phyloP scores from a whole-genome alignment of 306 rosid species.

The Fagus sylvatica region DNA sequence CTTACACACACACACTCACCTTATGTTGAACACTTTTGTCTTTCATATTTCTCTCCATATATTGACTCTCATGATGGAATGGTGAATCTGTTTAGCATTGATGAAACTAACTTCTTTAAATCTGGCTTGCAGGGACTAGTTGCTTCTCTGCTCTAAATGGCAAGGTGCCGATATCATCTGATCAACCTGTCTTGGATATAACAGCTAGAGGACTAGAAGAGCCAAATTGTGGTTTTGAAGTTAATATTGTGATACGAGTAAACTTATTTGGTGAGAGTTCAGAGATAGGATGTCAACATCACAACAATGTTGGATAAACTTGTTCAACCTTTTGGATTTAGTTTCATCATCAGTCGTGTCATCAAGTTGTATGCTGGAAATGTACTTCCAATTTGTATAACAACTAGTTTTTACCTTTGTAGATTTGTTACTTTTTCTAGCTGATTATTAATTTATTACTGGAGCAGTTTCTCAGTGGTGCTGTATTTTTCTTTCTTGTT shows the following conservation, averaged over 20 bases:
- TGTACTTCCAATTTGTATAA: neutral
- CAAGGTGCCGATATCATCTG: slow-evolving; percentile 28
- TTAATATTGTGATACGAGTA: slow-evolving; percentile 22
- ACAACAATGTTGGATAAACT: neutral
- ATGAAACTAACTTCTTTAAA: slow-evolving; percentile 20
- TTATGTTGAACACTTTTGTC: neutral
- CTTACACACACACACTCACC: neutral
- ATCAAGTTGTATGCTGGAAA: neutral
- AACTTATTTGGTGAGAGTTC: neutral
- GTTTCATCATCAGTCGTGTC: neutral
- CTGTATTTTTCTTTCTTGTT: neutral
- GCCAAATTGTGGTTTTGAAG: neutral
- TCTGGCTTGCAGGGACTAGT: slow-evolving; percentile 66
- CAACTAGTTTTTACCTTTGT: neutral
- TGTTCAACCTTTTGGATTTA: neutral
- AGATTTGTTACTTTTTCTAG: neutral
- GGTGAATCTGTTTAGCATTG: neutral
- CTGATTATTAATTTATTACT: neutral
- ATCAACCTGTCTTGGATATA: slow-evolving; percentile 17
- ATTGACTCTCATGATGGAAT: neutral
- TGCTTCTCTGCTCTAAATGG: slow-evolving; percentile 4
- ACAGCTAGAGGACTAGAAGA: slow-evolving; percentile 14
- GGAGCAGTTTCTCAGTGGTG: neutral
- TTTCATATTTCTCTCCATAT: neutral
- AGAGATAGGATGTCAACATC: neutral